Evolutionary conservation across 495 filamentous ascomycete genomes (phyloP).

Genomic region (Saxophila tyrrhenica): DNA sequence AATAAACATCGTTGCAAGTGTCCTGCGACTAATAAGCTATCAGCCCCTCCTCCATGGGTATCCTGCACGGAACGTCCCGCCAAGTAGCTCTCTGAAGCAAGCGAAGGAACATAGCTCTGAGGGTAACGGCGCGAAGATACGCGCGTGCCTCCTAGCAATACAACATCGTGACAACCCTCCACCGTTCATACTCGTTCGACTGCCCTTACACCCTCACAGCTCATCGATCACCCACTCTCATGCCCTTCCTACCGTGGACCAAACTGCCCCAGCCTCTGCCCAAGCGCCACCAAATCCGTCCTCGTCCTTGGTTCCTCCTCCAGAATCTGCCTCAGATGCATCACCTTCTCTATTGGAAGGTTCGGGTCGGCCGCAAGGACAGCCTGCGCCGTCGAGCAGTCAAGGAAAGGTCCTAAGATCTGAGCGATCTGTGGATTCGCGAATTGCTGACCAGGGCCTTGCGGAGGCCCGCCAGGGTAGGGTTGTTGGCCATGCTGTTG

Average conservation of each 20-base stretch:
- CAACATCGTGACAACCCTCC: no score
- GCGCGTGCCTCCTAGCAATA: no score
- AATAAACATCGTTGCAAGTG: not conserved
- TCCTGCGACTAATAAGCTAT: not conserved
- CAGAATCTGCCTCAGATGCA: slow-evolving; percentile 24
- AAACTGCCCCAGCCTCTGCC: slow-evolving; percentile 1
- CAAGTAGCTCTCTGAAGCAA: no score
- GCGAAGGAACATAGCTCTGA: no score
- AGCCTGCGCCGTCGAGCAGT: slow-evolving; percentile 20
- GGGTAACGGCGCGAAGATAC: no score
- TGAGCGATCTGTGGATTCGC: slow-evolving; percentile 16
- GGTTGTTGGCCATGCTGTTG: slow-evolving; percentile 6
- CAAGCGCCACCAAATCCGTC: slow-evolving; percentile 21
- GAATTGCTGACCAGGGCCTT: not conserved
- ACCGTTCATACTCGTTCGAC: no score
- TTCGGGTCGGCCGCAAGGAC: slow-evolving; percentile 16
- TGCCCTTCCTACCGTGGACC: not conserved
- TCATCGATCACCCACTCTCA: not conserved
- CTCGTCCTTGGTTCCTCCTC: slow-evolving; percentile 20
- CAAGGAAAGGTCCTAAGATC: slow-evolving; percentile 22
- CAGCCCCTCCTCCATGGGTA: not conserved
- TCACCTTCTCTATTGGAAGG: slow-evolving; percentile 20
- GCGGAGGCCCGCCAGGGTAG: not conserved
- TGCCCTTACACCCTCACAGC: not conserved
- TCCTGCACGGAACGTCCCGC: not conserved